Evolutionary conservation across 495 filamentous ascomycete species (phyloP), one percentile per base, ranked within the genome.

Genomic region (Chlorociboria aeruginascens): DNA sequence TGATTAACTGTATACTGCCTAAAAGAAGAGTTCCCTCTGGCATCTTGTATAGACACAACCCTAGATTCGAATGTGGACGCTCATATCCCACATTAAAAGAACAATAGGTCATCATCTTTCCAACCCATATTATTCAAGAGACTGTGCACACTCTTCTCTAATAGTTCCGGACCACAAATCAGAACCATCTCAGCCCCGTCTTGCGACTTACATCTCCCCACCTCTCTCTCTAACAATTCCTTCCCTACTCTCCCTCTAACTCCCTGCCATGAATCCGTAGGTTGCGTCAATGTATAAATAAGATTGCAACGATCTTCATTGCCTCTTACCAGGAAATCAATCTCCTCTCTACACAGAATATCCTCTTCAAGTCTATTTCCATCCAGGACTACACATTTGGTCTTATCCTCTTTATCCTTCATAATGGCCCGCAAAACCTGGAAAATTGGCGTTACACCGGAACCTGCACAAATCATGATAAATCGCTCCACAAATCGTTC

Each of bases 401-500:
- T 83, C 0, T 58, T 50, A 60, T 85, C 82, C 8, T 69, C 52
- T 3, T 50, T 46, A 53, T 85, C 72, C 28, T 46, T 32, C 20
- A 67, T 36, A 1, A 92, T 77, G 3, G 86, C 86, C 29, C 86
- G 69, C 32, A 96, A 69, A 1, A 96, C 86, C 52, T 94, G 85
- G 66, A 82, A 95, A 46, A 96, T 85, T 1, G 90, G 90, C 35
- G 90, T 97, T 56, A 97, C 86, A 2, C 90, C 90, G 3, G 77
- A 85, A 32, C 90, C 90, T 29, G 75, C 90, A 51, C 85, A 92
- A 42, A 97, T 83, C 90, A 97, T 95, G 53, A 80, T 69, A 63
- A 97, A 89, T 20, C 70, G 72, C 35, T 71, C 71, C 1, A 95
- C 77, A 1, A 52, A 63, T 11, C 84, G 63, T 50, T 73, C 63